Evolutionary conservation across 2,329 filamentous ascomycete genomes (phyloP).

Genomic region (Diplodia mutila): DNA sequence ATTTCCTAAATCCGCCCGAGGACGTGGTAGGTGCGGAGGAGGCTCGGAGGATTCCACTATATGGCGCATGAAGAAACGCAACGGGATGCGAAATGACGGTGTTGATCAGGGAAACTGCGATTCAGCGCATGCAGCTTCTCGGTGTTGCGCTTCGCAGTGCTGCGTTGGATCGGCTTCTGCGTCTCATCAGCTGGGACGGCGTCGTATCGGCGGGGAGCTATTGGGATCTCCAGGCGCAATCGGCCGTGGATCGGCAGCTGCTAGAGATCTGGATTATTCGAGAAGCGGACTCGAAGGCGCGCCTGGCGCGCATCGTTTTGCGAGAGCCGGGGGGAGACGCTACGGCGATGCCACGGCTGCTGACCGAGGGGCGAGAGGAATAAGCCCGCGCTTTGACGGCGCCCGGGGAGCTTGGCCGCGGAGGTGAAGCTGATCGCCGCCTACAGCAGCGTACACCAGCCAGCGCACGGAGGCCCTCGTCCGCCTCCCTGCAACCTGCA

Average conservation of each 20-base stretch:
- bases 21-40: not conserved
- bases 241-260: not conserved
- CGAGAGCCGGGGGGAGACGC: not conserved
- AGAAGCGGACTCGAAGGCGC: conserved; percentile 8
- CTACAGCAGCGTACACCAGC: conserved; percentile 5
- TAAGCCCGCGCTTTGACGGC: not conserved
- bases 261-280: conserved; percentile 12
- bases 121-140: not conserved
- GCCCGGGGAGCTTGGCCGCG: conserved; percentile 22
- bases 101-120: conserved; percentile 4
- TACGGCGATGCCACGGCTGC: not conserved
- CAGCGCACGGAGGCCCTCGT: not conserved
- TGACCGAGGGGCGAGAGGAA: not conserved
- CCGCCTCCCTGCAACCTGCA: conserved; percentile 6
- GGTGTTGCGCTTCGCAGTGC: not conserved
- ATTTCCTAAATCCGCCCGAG: conserved; percentile 5
- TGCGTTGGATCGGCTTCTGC: not conserved
- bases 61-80: conserved; percentile 8
- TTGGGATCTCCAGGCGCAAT: conserved; percentile 14
- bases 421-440: conserved; percentile 14
- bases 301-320: not conserved
- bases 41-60: not conserved
- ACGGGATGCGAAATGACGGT: not conserved
- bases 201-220: conserved; percentile 6
- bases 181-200: not conserved